Base-by-base conservation (phyloP, 2,329 filamentous ascomycete species). In the Alternaria arbusti region DNA sequence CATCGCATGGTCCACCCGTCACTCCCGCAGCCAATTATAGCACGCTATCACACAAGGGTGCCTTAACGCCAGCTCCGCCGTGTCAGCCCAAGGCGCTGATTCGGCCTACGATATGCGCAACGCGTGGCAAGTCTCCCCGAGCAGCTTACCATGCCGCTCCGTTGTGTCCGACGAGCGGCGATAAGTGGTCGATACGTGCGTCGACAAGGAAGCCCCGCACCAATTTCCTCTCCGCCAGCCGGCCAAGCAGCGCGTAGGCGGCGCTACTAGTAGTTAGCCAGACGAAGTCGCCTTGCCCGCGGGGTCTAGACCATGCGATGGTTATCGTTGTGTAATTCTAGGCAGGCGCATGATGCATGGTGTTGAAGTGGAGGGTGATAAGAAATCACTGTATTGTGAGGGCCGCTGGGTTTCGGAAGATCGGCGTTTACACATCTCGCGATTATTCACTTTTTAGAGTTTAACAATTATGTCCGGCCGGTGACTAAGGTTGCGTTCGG, bases 51-150 rank as follows among this genome's bases (percentile, higher is more conserved):
- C 36, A 40, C 65, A 59, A 50, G 61, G 65, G 52, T 54, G 22
- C 17, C 45, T 49, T 47, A 50, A 44, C 61, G 43, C 59, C 61
- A 68, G 66, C 56, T 67, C 62, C 66, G 66, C 57, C 20, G 25
- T 52, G 52, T 56, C 63, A 49, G 58, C 57, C 43, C 54, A 63
- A 40, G 25, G 46, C 63, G 67, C 71, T 71, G 64, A 73, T 72
- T 73, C 70, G 67, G 54, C 56, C 25, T 46, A 22, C 46, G 17
- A 44, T 12, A 51, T 61, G 62, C 54, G 54, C 61, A 65, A 71
- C 70, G 70, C 71, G 70, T 70, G 70, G 70, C 71, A 62, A 72
- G 61, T 65, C 57, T 59, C 52, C 58, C 62, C 54, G 57, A 45
- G 22, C 43, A 63, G 66, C 70, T 69, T 64, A 66, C 22, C 59